Base-by-base conservation (phyloP, 2,329 filamentous ascomycete species). In the Elsinoe arachidis region DNA sequence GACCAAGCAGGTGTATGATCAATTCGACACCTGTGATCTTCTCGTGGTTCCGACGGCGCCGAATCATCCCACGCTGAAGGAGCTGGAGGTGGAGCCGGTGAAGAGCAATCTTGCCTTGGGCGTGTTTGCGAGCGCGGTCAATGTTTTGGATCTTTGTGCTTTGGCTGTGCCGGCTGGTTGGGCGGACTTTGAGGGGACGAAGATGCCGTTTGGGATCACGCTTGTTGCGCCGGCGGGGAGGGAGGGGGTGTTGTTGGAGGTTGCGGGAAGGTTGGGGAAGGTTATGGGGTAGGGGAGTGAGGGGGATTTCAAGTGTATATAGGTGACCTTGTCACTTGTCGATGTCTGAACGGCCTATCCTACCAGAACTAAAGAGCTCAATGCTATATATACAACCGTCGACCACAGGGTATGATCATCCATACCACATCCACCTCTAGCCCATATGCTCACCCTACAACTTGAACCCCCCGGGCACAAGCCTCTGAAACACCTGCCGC, bases 121-220 rank as follows among this genome's bases (percentile, higher is more conserved):
- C 5, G 76, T 74, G 38, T 84, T 82, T 58, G 82, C 80, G 0
- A 81, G 83, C 63, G 83, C 79, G 63, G 82, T 77, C 14, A 84
- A 84, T 62, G 79, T 84, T 26, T 66, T 84, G 15, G 81, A 84
- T 65, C 73, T 82, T 62, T 77, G 76, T 38, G 79, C 76, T 2
- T 62, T 81, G 9, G 74, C 78, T 1, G 71, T 82, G n/a, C 78
- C 79, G 1, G 80, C 80, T 0, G 76, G 76, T 1, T 68, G 58
- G 5, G 73, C 71, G 61, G 61, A 66, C 1, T 59, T 63, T 57
- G 65, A 49, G 47, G 63, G 63, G 2, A 52, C 61, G 39, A 61
- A 61, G 30, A 57, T 75, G 49, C 72, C 73, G 3, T 75, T 75
- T 59, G 72, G 73, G 33, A 66, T 75, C 3, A 72, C 71, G 1